Evolutionary conservation across 192 early-diverging fungal species (phyloP).

Genomic region (Rhizophagus clarus): DNA sequence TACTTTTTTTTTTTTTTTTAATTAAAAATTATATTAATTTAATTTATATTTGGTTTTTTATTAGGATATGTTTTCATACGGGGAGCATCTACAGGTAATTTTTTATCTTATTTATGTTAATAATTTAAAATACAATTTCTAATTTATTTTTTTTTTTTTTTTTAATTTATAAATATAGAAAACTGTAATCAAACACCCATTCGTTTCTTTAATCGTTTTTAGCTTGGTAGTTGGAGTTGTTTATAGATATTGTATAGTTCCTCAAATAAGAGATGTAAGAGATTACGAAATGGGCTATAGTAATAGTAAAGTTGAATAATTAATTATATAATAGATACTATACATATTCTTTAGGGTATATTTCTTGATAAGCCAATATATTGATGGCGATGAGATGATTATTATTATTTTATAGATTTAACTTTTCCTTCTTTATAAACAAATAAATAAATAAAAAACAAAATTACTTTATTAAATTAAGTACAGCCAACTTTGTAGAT

Average conservation of each 20-base stretch:
- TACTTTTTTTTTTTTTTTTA: background rate
- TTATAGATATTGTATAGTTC: conserved; percentile 2
- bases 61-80: conserved; percentile 8
- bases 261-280: background rate
- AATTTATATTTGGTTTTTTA: background rate
- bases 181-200: background rate
- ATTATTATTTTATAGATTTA: too few species aligned
- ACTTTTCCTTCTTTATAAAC: too few species aligned
- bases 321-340: background rate
- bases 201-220: background rate
- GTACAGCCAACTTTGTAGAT: too few species aligned
- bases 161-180: background rate
- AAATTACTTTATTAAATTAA: too few species aligned
- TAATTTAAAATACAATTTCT: background rate
- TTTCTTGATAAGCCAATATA: too few species aligned
- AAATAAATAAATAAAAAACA: too few species aligned
- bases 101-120: too few species aligned
- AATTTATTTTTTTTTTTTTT: background rate
- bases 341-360: background rate
- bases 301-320: conserved; percentile 9
- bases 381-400: too few species aligned
- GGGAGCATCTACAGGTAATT: background rate
- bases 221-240: background rate
- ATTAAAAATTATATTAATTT: background rate
- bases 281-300: background rate